phyloP scores from a whole-genome alignment of 768 basidiomycete genomes.

The Termitomyces sp. region DNA sequence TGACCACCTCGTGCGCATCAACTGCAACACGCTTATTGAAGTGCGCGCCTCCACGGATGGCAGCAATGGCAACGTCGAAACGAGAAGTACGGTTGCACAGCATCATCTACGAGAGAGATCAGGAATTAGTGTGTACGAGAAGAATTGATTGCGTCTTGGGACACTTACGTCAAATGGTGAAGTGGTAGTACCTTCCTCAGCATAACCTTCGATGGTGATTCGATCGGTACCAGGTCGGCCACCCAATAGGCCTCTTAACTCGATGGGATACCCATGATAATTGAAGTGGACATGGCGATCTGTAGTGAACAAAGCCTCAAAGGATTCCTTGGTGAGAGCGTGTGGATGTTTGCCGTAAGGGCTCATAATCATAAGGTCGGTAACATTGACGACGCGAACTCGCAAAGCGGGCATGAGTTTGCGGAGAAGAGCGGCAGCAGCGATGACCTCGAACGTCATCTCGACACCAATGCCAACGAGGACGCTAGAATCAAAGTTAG shows the following conservation, averaged over 20 bases:
- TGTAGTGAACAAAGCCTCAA: conserved; percentile 65
- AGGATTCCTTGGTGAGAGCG: conserved; percentile 54
- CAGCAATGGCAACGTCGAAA: conserved; percentile 57
- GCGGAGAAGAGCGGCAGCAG: conserved; percentile 76
- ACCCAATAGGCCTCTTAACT: conserved; percentile 60
- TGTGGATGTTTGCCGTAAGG: conserved; percentile 71
- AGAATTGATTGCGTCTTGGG: too few species aligned
- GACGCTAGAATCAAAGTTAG: conserved; percentile 40
- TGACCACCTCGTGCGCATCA: conserved; percentile 51
- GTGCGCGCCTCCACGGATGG: conserved; percentile 48
- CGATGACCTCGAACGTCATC: conserved; percentile 84
- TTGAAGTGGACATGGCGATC: conserved; percentile 72
- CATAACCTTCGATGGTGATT: conserved; percentile 56
- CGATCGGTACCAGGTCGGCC: conserved; percentile 45
- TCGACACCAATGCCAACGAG: conserved; percentile 87
- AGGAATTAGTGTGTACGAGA: not conserved
- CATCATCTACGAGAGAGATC: conserved; percentile 53
- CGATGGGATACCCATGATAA: conserved; percentile 78
- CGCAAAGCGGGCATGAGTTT: conserved; percentile 65
- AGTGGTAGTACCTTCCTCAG: conserved; percentile 76
- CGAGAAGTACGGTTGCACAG: conserved; percentile 62
- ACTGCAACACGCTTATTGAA: conserved; percentile 50
- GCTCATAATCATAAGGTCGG: conserved; percentile 82
- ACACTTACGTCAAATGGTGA: conserved; percentile 67
- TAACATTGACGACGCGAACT: conserved; percentile 84